A percentile compares a stretch with the other conserved stretches of the same genome.
Evolutionary conservation across 139 green algal species (phyloP).

Genomic region (Diplosphaera chodatii): DNA sequence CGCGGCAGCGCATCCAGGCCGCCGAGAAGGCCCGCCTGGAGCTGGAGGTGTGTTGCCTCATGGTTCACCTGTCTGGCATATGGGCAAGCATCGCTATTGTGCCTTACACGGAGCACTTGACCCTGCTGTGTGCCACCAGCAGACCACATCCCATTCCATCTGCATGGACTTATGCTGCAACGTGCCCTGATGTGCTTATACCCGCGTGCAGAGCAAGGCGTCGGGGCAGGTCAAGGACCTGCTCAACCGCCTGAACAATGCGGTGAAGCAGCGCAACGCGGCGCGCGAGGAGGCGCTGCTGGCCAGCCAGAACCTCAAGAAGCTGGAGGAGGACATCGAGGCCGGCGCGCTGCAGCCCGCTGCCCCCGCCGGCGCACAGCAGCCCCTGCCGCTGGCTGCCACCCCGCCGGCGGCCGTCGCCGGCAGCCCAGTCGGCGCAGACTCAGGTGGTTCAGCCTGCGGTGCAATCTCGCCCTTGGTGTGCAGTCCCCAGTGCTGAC

Average conservation of each 20-base stretch:
- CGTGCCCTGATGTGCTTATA: too few relatives aligned
- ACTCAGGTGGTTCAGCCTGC: background rate
- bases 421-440: background rate
- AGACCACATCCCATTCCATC: too few relatives aligned
- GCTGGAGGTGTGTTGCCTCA: slow-evolving; percentile 19
- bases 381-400: slow-evolving; percentile 8
- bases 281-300: slow-evolving; percentile 67
- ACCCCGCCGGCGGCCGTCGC: background rate
- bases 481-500: too few relatives aligned
- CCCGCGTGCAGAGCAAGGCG: slow-evolving; percentile 17
- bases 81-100: too few relatives aligned
- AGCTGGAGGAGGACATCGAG: slow-evolving; percentile 42
- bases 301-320: slow-evolving; percentile 29
- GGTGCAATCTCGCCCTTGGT: too few relatives aligned
- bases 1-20: slow-evolving; percentile 18
- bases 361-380: slow-evolving; percentile 1
- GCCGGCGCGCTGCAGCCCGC: slow-evolving; percentile 5
- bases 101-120: too few relatives aligned
- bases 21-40: slow-evolving; percentile 16
- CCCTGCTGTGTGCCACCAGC: too few relatives aligned
- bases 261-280: slow-evolving; percentile 73
- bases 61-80: background rate
- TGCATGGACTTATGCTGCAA: too few relatives aligned
- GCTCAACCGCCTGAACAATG: slow-evolving; percentile 72
- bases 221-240: slow-evolving; percentile 29